Percentiles rank a stretch among this genome's conserved stretches.
These are phyloP conservation scores for Backusella australiensis DNA, from an alignment of 192 early-diverging fungal genomes.

Conservation along the genomic window DNA sequence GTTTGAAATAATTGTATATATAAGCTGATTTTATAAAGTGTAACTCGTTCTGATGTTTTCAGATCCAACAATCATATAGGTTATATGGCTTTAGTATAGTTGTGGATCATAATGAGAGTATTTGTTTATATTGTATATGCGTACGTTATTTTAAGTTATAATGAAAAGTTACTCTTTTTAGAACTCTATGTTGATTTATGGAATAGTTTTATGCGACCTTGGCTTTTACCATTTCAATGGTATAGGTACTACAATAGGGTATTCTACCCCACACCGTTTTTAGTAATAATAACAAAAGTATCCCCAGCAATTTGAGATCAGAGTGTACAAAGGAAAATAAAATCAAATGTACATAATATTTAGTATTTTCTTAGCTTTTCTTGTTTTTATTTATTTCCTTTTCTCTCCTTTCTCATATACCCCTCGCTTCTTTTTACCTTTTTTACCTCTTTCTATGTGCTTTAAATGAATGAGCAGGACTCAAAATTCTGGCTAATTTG, in stretches of 20 bases:
- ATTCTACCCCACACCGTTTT: background rate
- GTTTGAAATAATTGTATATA: background rate
- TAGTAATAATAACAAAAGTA: background rate
- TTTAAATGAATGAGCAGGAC: constrained; percentile 34
- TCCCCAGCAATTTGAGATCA: background rate
- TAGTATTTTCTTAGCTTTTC: background rate
- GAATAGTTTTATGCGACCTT: background rate
- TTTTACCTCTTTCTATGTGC: background rate
- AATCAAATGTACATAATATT: background rate
- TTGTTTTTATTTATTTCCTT: background rate
- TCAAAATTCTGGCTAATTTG: constrained; percentile 8
- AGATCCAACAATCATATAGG: background rate
- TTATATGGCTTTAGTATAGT: background rate
- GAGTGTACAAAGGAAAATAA: background rate
- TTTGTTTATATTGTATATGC: background rate
- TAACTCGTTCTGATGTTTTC: background rate
- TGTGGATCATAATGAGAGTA: background rate
- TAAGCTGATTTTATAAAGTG: background rate
- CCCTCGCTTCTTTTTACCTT: background rate
- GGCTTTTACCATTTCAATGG: background rate
- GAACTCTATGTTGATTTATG: background rate
- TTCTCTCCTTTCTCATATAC: background rate
- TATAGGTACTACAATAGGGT: background rate
- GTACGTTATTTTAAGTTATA: background rate
- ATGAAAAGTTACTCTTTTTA: background rate